Percentiles rank a stretch among this genome's conserved stretches.
phyloP scores from a whole-genome alignment of 2,329 filamentous ascomycete species.

The Biscogniauxia marginata region DNA sequence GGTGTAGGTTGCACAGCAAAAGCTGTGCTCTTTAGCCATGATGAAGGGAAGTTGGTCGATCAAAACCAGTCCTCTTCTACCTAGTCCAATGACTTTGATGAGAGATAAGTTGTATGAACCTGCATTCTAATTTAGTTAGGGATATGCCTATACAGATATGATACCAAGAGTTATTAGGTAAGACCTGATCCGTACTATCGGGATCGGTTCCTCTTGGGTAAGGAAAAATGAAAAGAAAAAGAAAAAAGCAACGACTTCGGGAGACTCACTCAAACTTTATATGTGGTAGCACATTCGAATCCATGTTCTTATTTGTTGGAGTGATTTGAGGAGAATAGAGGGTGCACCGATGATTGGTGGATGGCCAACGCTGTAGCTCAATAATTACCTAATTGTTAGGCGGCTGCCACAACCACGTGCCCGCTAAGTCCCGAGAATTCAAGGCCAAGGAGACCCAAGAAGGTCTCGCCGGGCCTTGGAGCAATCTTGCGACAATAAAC shows the following conservation, averaged over 20 bases:
- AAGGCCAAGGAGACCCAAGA: slow-evolving; percentile 1
- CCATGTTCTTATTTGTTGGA: neutral
- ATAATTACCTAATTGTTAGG: neutral
- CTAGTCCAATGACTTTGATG: no score
- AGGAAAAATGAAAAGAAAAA: neutral
- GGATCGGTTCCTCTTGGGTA: neutral
- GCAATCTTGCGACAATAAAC: neutral
- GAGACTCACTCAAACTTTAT: neutral
- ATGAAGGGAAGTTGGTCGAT: neutral
- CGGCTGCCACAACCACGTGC: neutral
- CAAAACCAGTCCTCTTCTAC: no score
- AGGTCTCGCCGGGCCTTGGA: slow-evolving; percentile 1
- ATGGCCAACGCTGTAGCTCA: neutral
- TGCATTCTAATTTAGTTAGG: neutral
- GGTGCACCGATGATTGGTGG: neutral
- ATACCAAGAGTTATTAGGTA: neutral
- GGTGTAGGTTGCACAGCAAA: neutral
- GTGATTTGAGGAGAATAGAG: neutral
- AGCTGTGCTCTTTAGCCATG: neutral
- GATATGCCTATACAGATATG: no score
- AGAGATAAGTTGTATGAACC: neutral
- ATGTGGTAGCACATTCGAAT: neutral
- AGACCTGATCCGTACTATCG: neutral
- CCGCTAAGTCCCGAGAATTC: neutral
- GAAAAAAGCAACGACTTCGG: neutral